Base-by-base conservation (phyloP, 2,329 filamentous ascomycete genomes). In the Fusarium papillatum region DNA sequence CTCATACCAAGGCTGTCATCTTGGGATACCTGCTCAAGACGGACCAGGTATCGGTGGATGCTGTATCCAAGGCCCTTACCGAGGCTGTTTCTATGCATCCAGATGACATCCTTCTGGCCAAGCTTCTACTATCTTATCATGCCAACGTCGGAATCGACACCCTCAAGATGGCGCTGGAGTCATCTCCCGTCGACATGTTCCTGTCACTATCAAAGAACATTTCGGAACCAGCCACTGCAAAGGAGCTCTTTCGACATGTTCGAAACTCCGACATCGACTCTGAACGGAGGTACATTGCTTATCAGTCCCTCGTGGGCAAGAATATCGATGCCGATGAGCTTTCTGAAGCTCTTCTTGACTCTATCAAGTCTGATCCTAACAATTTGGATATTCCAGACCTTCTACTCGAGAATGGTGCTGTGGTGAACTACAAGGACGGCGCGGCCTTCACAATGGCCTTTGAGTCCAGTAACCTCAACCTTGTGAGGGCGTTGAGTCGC, bases 51-150 rank as follows among this genome's bases (percentile, higher is more conserved):
- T 66, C 71, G 3, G 19, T 24, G 5, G 57, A 48, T 0, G 36
- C 57, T 3, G 9, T 73, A 14, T 73, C 71, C 1, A 36, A 29
- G 43, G 70, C 71, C 16, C 50, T 73, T 8, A 24, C 39, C 1
- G 61, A 36, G 8, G 24, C 22, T 2, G 10, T 73, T 1, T 24
- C 64, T 5, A 73, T n/a, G 6, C 66, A 73, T 2, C 57, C 66
- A 4, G 66, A 66, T 2, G 71, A 73, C 6, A 43, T 65, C 2
- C 60, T 63, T 7, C n/a, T 73, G 0, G 36, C 41, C 0, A 31
- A 59, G 5, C 6, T 73, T 2, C n/a, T 73, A 2, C 6, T 73
- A 3, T 31, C 72, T 3, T 55, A 73, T 22, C 61, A 67, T 14
- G 66, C 66, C 10, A 38, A 59, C 2, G 17, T 57, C 7, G 46